Evolutionary conservation across 2,329 filamentous ascomycete species (phyloP), one percentile per base, ranked within the genome.

Genomic region (Exophiala phaeomuriformis): DNA sequence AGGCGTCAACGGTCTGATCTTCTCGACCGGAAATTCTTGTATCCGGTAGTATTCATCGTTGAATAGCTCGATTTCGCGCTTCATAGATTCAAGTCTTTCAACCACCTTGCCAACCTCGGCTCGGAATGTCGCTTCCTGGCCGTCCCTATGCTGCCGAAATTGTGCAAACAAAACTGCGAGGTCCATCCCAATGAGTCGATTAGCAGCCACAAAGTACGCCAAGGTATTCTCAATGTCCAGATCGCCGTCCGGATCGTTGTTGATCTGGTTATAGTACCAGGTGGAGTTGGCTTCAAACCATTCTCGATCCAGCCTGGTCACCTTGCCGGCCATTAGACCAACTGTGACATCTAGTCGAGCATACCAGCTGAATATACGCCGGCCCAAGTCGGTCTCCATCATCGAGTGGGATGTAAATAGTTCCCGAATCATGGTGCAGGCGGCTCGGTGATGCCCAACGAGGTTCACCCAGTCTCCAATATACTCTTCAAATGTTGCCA

Each of bases 381-480:
- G 81, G 31, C 85, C 81, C 9, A 86, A 78, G 3, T 85, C 76
- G 6, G 84, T 86, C 59, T 86, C 75, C 72, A 85, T 82, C 41
- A 88, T 82, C 0, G 82, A 85, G 57, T 90, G 76, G 0, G 89
- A 87, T 0, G 83, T 89, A 66, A 89, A 90, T 0, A 96, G 72
- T 41, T 85, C 81, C 1, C 79, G 85, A 43, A 97, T 73, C 63
- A 97, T 85, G 59, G 88, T 82, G 65, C 86, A 82, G 0, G 93
- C 93, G 7, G 91, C 93, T 66, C 86, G 89, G 67, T 96, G 90
- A 67, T 97, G 93, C 27, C 90, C 88, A 70, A 93, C 85, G 10
- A 97, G 76, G 64, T 94, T 96, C 49, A 94, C 82, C 90, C 90
- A 97, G 67, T 98, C 93, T 8, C 93, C 93, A 43, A 97, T 77